Evolutionary conservation across 1,284 basidiomycete genomes (phyloP).

Genomic region (Stereum hirsutum): DNA sequence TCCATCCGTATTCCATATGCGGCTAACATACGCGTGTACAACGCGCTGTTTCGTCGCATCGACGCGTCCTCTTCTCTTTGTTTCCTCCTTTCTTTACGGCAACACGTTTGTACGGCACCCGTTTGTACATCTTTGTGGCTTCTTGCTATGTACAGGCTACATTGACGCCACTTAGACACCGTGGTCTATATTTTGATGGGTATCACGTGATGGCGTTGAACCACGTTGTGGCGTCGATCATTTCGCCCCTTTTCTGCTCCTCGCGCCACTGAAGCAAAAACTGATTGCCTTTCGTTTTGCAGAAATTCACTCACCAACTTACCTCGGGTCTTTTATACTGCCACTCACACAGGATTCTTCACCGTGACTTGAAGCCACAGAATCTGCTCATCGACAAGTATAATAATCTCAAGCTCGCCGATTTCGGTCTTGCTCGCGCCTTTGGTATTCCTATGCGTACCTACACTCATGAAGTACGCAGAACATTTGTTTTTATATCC

Average conservation of each 20-base stretch:
- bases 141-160: too few relatives aligned
- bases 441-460: constrained; percentile 98
- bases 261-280: background rate
- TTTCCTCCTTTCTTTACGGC: too few relatives aligned
- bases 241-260: too few relatives aligned
- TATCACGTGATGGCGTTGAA: too few relatives aligned
- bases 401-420: constrained; percentile 90
- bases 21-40: constrained; percentile 9
- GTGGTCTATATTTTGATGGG: too few relatives aligned
- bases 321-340: constrained; percentile 88
- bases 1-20: background rate
- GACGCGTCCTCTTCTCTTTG: too few relatives aligned
- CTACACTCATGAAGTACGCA: constrained; percentile 92
- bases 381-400: constrained; percentile 91
- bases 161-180: too few relatives aligned
- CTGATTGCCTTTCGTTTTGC: too few relatives aligned
- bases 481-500: background rate
- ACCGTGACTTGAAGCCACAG: constrained; percentile 96
- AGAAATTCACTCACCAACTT: constrained; percentile 91
- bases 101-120: too few relatives aligned
- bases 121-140: too few relatives aligned
- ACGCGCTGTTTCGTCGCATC: constrained; percentile 9
- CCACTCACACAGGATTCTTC: constrained; percentile 93
- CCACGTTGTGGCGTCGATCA: too few relatives aligned
- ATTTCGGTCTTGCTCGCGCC: constrained; percentile 94